Base-by-base conservation (phyloP, 768 basidiomycete genomes). In the Cystofilobasidium macerans region DNA sequence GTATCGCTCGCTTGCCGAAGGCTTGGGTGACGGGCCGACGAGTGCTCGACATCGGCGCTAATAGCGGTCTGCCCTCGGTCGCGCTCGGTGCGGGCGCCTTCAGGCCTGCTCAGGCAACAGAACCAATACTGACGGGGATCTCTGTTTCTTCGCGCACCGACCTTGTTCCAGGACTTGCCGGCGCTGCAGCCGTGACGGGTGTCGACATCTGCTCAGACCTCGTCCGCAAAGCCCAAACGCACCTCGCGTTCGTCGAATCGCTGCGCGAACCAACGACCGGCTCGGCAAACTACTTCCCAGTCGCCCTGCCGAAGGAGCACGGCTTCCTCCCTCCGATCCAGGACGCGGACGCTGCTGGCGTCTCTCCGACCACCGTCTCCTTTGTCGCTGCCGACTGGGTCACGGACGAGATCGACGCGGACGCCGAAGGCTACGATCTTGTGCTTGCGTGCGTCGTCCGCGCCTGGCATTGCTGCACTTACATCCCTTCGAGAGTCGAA, bases 41-140 rank as follows among this genome's bases (percentile, higher is more conserved):
- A 56, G 85, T 92, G 3, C 80, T 94, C 14, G 90, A 94, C 75
- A 77, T 93, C 0, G 90, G 90, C 0, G 89, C 88, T 73, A 94
- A 93, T 73, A 85, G 88, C 72, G 90, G 90, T 11, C 83, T 82
- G 80, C 84, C 93, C 40, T 86, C 87, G 0, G 86, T 86, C 72
- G 88, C 92, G 73, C 83, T 92, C n/a, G 89, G 89, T 86, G 69
- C 57, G 78, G 8, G 7, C 36, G 14, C 36, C 36, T 14, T 38
- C 36, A 7, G 7, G 8, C 36, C 14, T 7, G 36, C 36, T 8
- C 8, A 7, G 36, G 36, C 36, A 14, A 38, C 36, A 38, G 8
- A 38, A 14, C 36, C 36, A 14, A 8, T 7, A 7, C 36, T 56
- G 2, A 6, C 43, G 57, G 68, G 38, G 35, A 43, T 28, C 28